A percentile compares a stretch with the other conserved stretches of the same genome.
Conservation (phyloP, 2,329 filamentous ascomycete genomes). For the Verticillium isaacii region DNA sequence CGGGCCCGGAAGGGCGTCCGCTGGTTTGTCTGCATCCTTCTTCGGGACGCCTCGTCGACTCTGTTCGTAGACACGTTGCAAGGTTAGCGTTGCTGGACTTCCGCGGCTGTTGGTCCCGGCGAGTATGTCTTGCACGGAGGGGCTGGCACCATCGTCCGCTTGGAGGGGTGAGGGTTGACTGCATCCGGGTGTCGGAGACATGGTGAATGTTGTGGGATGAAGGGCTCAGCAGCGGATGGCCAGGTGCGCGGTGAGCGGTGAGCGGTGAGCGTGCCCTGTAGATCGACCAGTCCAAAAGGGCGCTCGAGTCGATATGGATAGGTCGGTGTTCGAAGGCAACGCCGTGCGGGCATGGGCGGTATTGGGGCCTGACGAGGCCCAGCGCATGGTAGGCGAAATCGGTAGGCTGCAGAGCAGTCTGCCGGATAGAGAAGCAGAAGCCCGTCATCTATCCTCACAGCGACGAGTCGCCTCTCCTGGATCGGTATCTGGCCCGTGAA, state of each 20-base stretch:
- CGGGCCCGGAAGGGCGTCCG: constrained; percentile 38
- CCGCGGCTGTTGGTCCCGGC: constrained; percentile 29
- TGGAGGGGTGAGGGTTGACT: constrained; percentile 9
- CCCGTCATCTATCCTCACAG: not conserved
- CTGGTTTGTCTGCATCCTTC: constrained; percentile 37
- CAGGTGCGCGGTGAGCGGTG: not conserved
- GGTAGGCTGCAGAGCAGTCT: not conserved
- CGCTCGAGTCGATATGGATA: not conserved
- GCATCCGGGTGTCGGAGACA: constrained; percentile 2
- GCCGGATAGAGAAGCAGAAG: not conserved
- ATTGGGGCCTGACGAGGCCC: not conserved
- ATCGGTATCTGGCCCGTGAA: not conserved
- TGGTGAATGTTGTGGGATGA: not conserved
- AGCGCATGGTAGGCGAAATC: not conserved
- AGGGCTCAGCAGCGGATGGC: not conserved
- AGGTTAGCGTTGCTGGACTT: constrained; percentile 58
- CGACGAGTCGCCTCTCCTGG: not conserved
- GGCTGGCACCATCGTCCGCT: constrained; percentile 9
- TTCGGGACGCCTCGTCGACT: constrained; percentile 46
- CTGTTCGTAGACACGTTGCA: constrained; percentile 60
- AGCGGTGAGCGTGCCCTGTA: not conserved
- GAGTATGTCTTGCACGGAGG: constrained; percentile 19
- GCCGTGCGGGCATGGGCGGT: not conserved
- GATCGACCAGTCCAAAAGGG: not conserved
- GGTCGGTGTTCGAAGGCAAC: not conserved